Conservation (phyloP, 305 asterid genomes). For the Fraxinus angustifolia region DNA sequence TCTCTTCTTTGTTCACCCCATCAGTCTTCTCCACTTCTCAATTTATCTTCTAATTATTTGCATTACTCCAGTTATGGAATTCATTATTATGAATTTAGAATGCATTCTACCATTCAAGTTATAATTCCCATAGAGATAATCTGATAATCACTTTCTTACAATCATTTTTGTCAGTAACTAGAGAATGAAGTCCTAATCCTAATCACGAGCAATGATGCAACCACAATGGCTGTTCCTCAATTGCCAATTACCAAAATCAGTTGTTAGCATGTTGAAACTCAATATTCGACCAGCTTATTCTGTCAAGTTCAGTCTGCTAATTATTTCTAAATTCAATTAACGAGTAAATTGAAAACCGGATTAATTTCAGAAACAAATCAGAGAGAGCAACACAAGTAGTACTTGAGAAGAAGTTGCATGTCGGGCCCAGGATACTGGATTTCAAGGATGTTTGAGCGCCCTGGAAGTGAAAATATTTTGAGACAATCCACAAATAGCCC, state of each 20-base stretch:
- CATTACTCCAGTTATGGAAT: background rate
- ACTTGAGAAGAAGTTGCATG: conserved; percentile 91
- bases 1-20: conserved; percentile 3
- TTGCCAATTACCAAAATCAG: background rate
- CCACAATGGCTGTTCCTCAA: background rate
- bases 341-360: background rate
- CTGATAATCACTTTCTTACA: conserved; percentile 4
- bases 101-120: conserved; percentile 6
- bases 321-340: background rate
- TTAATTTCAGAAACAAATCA: background rate
- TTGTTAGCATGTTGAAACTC: conserved; percentile 2
- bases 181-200: conserved; percentile 9
- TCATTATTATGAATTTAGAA: background rate
- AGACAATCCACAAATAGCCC: conserved; percentile 83
- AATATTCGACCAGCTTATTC: background rate
- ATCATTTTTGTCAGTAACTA: background rate
- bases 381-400: background rate
- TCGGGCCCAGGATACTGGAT: conserved; percentile 90
- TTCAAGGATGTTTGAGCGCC: conserved; percentile 61
- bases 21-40: background rate
- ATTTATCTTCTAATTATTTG: background rate
- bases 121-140: background rate
- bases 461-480: conserved; percentile 75
- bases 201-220: conserved; percentile 5
- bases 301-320: background rate